These are phyloP conservation scores for Nannochloropsis oceanica DNA, from an alignment of 108 stramenopile species.

Conservation along the genomic window DNA sequence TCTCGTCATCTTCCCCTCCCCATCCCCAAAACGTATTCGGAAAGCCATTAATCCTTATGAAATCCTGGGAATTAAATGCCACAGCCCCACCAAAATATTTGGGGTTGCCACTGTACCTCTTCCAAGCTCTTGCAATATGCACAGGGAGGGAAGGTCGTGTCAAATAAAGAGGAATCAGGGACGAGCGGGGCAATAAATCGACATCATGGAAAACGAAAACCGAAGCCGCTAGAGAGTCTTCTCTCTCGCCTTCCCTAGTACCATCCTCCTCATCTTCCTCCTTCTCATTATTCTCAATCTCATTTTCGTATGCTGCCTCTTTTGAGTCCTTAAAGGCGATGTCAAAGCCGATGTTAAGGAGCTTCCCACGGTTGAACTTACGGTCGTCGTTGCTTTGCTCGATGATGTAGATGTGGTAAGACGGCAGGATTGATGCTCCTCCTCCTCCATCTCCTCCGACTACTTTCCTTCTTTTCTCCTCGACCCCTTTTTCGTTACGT, in stretches of 20 bases:
- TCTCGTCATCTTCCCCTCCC: conserved; percentile 99
- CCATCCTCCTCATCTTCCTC: background rate
- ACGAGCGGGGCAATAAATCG: conserved; percentile 69
- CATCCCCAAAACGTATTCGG: conserved; percentile 98
- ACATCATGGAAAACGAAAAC: conserved; percentile 96
- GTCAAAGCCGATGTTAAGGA: conserved; percentile 95
- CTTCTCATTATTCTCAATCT: too few relatives aligned
- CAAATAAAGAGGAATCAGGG: conserved; percentile 61
- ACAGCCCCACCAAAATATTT: conserved; percentile 97
- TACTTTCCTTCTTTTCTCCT: background rate
- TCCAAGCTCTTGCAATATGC: conserved; percentile 93
- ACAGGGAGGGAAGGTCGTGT: conserved; percentile 58
- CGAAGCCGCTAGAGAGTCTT: background rate
- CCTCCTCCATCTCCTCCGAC: background rate
- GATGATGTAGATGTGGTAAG: conserved; percentile 81
- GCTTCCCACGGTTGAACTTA: conserved; percentile 99
- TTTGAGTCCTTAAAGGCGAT: conserved; percentile 45
- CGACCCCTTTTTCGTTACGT: background rate
- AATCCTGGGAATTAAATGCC: conserved; percentile 57
- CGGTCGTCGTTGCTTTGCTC: conserved; percentile 84
- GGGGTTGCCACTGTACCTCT: conserved; percentile 83
- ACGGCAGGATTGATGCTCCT: background rate
- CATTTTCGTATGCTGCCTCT: too few relatives aligned
- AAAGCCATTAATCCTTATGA: conserved; percentile 86
- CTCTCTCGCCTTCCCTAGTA: background rate